phyloP scores from a whole-genome alignment of 441 rosid genomes.

The Arabidopsis lyrata region DNA sequence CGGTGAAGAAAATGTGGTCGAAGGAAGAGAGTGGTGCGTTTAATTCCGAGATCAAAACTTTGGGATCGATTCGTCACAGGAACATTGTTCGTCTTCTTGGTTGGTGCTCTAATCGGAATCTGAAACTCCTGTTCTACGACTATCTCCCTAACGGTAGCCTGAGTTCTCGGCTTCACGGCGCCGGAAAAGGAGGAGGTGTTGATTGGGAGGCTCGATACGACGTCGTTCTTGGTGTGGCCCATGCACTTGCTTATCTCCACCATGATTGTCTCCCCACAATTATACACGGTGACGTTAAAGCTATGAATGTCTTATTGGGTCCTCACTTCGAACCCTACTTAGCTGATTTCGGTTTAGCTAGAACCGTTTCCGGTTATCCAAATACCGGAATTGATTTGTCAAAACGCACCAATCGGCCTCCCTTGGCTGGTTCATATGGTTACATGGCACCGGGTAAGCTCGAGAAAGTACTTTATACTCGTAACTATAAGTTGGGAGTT shows the following conservation, averaged over 20 bases:
- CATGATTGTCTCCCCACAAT: slow-evolving; percentile 89
- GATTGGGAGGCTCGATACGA: slow-evolving; percentile 80
- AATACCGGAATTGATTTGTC: slow-evolving; percentile 36
- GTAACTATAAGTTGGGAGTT: slow-evolving; percentile 49
- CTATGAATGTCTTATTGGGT: slow-evolving; percentile 77
- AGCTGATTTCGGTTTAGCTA: slow-evolving; percentile 91
- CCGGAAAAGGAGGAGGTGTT: slow-evolving; percentile 41
- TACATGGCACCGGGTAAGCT: slow-evolving; percentile 91
- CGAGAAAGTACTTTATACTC: not conserved
- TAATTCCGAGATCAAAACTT: slow-evolving; percentile 77
- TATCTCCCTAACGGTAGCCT: slow-evolving; percentile 75
- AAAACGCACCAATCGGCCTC: slow-evolving; percentile 48
- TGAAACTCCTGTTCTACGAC: slow-evolving; percentile 74
- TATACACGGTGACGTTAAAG: slow-evolving; percentile 87
- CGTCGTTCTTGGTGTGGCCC: slow-evolving; percentile 79
- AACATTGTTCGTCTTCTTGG: slow-evolving; percentile 85
- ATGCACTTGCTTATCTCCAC: slow-evolving; percentile 85
- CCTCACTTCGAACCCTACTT: slow-evolving; percentile 71
- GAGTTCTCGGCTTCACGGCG: slow-evolving; percentile 60
- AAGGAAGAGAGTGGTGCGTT: slow-evolving; percentile 67
- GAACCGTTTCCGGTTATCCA: slow-evolving; percentile 62
- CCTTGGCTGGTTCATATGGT: slow-evolving; percentile 81
- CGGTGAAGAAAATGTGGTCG: slow-evolving; percentile 72
- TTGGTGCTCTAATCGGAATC: slow-evolving; percentile 77
- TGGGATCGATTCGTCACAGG: slow-evolving; percentile 83